These are phyloP conservation scores for Fusarium ramigenum DNA, from an alignment of 2,329 filamentous ascomycete species.

Conservation along the genomic window DNA sequence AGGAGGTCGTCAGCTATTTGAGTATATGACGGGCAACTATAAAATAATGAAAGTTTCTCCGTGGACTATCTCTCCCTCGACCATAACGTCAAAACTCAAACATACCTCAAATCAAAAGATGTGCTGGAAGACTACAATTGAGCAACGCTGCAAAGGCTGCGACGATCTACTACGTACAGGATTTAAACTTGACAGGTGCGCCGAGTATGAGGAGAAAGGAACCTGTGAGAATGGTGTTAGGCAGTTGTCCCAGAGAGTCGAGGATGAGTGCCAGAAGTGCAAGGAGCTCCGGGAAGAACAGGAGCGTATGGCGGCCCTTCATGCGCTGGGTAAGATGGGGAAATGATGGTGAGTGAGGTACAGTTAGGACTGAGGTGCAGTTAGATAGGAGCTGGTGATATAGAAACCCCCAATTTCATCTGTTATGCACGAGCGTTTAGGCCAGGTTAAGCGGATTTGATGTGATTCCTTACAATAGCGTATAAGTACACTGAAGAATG, in stretches of 20 bases:
- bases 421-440: neutral
- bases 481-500: accelerated
- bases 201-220: too few relatives aligned
- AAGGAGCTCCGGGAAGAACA: neutral
- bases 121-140: neutral
- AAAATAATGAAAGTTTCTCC: too few relatives aligned
- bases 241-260: neutral
- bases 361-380: neutral
- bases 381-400: too few relatives aligned
- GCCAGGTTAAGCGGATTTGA: neutral
- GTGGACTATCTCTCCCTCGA: accelerated
- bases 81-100: neutral
- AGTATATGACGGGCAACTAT: too few relatives aligned
- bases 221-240: neutral
- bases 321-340: too few relatives aligned
- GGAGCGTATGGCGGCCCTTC: neutral
- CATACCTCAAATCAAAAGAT: neutral
- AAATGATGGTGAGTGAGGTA: too few relatives aligned
- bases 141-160: neutral
- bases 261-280: neutral
- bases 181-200: neutral
- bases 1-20: too few relatives aligned
- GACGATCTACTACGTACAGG: neutral
- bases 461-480: neutral
- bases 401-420: accelerated